Percentiles rank a stretch among this genome's conserved stretches.
Conservation (phyloP, 371 early-diverging fungal species). For the Mortierella sp. region DNA sequence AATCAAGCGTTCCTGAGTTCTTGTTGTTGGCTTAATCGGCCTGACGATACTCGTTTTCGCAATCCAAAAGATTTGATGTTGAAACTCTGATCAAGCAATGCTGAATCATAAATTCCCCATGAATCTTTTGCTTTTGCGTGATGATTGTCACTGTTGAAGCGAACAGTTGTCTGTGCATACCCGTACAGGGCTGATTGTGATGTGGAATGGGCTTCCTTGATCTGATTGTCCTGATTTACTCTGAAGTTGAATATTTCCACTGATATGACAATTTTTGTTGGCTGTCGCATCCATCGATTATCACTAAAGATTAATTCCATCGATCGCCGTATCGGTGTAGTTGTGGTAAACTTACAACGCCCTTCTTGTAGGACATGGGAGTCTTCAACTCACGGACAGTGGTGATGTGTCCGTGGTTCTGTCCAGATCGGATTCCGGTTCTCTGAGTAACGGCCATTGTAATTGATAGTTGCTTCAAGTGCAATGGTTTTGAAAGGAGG, state of each 20-base stretch:
- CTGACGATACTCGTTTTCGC: too few species aligned
- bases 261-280: not conserved
- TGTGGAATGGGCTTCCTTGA: too few species aligned
- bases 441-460: constrained; percentile 72
- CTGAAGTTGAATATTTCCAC: not conserved
- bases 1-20: not conserved
- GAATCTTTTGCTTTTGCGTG: not conserved
- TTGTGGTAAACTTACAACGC: constrained; percentile 70
- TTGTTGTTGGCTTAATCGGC: too few species aligned
- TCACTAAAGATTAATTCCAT: not conserved
- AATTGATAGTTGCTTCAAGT: constrained; percentile 37
- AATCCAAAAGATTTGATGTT: too few species aligned
- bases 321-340: constrained; percentile 59
- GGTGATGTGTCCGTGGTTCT: constrained; percentile 88
- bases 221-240: not conserved
- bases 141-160: too few species aligned
- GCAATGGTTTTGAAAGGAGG: constrained; percentile 37
- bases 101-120: constrained; percentile 25
- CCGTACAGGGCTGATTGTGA: too few species aligned
- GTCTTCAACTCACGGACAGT: constrained; percentile 83
- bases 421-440: constrained; percentile 82
- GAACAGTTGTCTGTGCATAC: too few species aligned
- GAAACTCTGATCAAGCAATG: too few species aligned
- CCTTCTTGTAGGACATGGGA: constrained; percentile 88
- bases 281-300: constrained; percentile 1